phyloP scores from a whole-genome alignment of 768 basidiomycete species.

The Ephemerocybe angulata region DNA sequence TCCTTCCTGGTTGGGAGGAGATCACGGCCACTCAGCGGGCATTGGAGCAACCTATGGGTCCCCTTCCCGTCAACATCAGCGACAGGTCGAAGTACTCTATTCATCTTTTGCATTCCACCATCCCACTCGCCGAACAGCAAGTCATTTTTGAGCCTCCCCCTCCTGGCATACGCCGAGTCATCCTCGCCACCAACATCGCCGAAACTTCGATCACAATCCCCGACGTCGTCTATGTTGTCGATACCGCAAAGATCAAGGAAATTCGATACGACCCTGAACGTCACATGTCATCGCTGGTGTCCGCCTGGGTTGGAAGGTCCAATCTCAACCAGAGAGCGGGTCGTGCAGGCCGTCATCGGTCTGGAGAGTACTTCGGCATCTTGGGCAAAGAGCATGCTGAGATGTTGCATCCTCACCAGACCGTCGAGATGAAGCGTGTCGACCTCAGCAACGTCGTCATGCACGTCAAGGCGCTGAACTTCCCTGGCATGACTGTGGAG shows the following conservation, averaged over 20 bases:
- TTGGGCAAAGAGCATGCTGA: constrained; percentile 60
- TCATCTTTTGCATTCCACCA: constrained; percentile 84
- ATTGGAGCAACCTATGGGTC: constrained; percentile 46
- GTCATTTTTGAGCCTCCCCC: constrained; percentile 83
- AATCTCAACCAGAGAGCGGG: constrained; percentile 91
- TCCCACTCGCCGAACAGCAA: constrained; percentile 87
- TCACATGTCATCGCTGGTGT: constrained; percentile 84
- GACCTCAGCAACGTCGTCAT: constrained; percentile 91
- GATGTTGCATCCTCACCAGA: constrained; percentile 72
- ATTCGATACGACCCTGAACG: constrained; percentile 84
- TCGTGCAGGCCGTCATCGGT: constrained; percentile 85
- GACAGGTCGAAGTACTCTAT: constrained; percentile 58
- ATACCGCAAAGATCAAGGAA: constrained; percentile 85
- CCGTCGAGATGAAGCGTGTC: constrained; percentile 92
- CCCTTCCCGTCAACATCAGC: constrained; percentile 58
- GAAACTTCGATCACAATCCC: constrained; percentile 96
- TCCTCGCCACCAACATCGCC: constrained; percentile 92
- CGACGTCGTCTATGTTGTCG: constrained; percentile 92
- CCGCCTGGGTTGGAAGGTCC: constrained; percentile 87
- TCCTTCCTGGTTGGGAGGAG: constrained; percentile 93
- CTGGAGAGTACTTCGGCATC: constrained; percentile 89
- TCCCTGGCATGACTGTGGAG: constrained; percentile 81
- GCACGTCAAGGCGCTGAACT: constrained; percentile 92
- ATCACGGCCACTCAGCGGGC: constrained; percentile 69
- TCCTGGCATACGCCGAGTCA: constrained; percentile 75